Base-by-base conservation (phyloP, 306 rosid species). In the Malus sylvestris region DNA sequence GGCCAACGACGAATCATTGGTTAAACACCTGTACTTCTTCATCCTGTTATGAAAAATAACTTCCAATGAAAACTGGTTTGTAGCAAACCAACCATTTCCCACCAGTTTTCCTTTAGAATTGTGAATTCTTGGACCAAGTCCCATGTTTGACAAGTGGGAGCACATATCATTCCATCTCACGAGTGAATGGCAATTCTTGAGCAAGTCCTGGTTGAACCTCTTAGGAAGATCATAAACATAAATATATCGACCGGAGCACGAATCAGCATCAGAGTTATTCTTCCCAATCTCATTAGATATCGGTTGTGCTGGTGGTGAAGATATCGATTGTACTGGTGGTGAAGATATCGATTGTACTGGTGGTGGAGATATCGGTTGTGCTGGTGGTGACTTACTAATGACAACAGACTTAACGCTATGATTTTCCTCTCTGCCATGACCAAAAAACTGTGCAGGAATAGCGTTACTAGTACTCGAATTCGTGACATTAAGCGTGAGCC, bases 21-120 rank as follows among this genome's bases (percentile, higher is more conserved):
- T 90, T 75, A 87, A 79, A 79, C 94, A 90, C 73, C 57, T 77
- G 74, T 87, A 86, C 33, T 84, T 61, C 87, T 84, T 87, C 94
- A 89, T 86, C 53, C 69, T 81, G 86, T 84, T 86, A 30, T 89
- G 91, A 35, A 89, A 89, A 46, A 89, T 84, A 45, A 84, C 70
- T 57, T 89, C 94, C 11, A 89, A 82, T 46, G 86, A 64, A 45
- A 89, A 86, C 74, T 90, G 91, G 76, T 87, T 79, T 8, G 94
- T 90, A 11, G 18, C 62, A 83, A 80, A 90, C 91, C 90, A 90
- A 76, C 62, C 67, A 23, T 64, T 32, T n/a, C 72, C 75, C 8
- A 49, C 32, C 3, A 80, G 18, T 20, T 81, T 62, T 38, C 29
- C 40, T 4, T 73, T 58, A 40, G 87, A 23, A 38, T 78, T 71